Conservation (phyloP, 768 basidiomycete species). For the Sistotremastrum suecicum region DNA sequence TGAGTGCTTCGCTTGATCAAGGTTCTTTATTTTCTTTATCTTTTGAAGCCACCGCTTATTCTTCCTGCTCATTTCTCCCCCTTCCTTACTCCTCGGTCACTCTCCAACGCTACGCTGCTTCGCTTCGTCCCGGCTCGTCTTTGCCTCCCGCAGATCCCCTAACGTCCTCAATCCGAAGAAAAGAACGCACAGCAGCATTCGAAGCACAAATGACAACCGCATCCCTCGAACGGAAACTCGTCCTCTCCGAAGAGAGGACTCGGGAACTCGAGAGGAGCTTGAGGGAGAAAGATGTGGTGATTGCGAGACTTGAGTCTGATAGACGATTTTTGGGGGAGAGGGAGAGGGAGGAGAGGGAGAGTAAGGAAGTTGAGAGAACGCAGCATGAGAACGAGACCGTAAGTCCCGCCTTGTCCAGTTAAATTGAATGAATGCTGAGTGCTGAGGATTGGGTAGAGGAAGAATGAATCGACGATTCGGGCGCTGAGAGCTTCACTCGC, state of each 20-base stretch:
- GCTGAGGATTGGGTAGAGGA: constrained; percentile 21
- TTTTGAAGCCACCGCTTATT: too few relatives aligned
- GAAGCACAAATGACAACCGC: constrained; percentile 47
- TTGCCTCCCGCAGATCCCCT: too few relatives aligned
- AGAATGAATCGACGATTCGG: constrained; percentile 36
- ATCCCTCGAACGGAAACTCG: constrained; percentile 52
- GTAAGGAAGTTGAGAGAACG: constrained; percentile 42
- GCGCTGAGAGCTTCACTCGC: constrained; percentile 34
- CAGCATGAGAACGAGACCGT: constrained; percentile 50
- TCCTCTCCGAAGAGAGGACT: constrained; percentile 44
- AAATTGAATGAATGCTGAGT: not conserved
- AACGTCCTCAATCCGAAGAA: too few relatives aligned
- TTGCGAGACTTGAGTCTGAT: constrained; percentile 59
- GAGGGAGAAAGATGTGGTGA: constrained; percentile 43
- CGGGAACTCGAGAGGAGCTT: constrained; percentile 55
- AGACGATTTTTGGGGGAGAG: constrained; percentile 53
- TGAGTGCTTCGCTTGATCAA: too few relatives aligned
- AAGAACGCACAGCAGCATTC: constrained; percentile 50
- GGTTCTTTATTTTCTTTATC: too few relatives aligned
- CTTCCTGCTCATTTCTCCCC: too few relatives aligned
- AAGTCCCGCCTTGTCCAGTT: constrained; percentile 8
- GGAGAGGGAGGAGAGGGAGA: constrained; percentile 53
- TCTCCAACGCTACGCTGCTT: too few relatives aligned
- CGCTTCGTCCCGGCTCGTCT: too few relatives aligned
- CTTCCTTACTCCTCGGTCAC: too few relatives aligned